Base-by-base conservation (phyloP, 768 basidiomycete genomes). In the Coprinopsis sp. region DNA sequence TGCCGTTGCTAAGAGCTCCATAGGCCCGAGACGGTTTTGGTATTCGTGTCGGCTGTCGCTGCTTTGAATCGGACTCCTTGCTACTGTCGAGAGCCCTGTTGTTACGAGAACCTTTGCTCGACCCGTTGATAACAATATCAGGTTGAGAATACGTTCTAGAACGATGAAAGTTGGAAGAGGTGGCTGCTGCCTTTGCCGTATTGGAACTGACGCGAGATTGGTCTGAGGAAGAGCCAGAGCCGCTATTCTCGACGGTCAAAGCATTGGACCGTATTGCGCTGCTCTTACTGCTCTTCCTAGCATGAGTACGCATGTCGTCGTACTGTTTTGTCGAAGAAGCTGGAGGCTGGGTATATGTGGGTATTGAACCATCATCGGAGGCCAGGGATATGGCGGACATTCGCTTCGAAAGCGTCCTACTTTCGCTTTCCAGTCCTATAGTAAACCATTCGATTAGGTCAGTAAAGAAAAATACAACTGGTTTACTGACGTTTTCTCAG, bases 341-440 rank as follows among this genome's bases (percentile, higher is more conserved):
- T 46, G 21, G 47, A 44, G 25, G 33, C 44, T n/a, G n/a, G n/a
- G n/a, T n/a, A n/a, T n/a, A n/a, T n/a, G n/a, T n/a, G n/a, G 50
- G 56, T 49, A 45, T 54, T 53, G 44, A 71, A 51, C 78, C 77
- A 57, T 79, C 79, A 36, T 63, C 54, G 13, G 81, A 81, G 21
- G 76, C 68, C 29, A 85, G 71, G 44, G 87, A 88, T 22, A 84
- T 73, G 49, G 82, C 78, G 28, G 88, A 90, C 61, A 91, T 78
- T 50, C 88, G 82, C 52, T 78, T 82, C 25, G 87, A 71, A 44
- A 92, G 72, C n/a, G 79, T 79, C 29, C 82, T 76, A 57, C 87
- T 89, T 69, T 92, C 90, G 51, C 70, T 76, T 66, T 91, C 81
- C 16, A 92, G 77, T 46, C 90, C 90, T 92, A 57, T 28, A 30